phyloP scores from a whole-genome alignment of 179 eudicot genomes.

The Spergularia azorica region DNA sequence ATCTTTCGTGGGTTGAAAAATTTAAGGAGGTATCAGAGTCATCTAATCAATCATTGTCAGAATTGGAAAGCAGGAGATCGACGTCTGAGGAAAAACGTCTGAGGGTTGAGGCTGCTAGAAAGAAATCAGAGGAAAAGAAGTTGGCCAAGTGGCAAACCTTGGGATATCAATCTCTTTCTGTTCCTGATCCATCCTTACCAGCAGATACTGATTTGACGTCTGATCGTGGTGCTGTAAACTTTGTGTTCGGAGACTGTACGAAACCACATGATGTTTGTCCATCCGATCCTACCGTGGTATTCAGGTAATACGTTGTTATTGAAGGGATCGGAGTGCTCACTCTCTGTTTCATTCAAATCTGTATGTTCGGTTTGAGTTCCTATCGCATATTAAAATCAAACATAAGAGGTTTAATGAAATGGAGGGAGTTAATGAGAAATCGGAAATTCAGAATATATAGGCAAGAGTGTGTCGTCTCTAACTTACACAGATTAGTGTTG shows the following conservation, averaged over 20 bases:
- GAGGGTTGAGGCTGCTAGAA: conserved; percentile 68
- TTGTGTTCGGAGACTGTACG: conserved; percentile 95
- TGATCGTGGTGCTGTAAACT: conserved; percentile 72
- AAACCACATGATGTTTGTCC: conserved; percentile 55
- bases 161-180: conserved; percentile 75
- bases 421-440: not conserved
- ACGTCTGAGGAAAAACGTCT: conserved; percentile 58
- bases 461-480: not conserved
- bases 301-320: conserved; percentile 50
- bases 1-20: conserved; percentile 83
- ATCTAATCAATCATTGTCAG: conserved; percentile 36
- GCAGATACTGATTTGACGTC: conserved; percentile 49
- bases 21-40: conserved; percentile 59
- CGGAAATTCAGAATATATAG: not conserved
- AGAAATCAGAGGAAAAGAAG: conserved; percentile 79
- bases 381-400: too few relatives aligned
- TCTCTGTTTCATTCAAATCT: too few relatives aligned
- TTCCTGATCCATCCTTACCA: conserved; percentile 49
- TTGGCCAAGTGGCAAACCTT: conserved; percentile 81
- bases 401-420: too few relatives aligned
- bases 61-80: conserved; percentile 49
- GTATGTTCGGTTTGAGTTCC: too few relatives aligned
- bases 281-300: conserved; percentile 65
- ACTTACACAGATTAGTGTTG: not conserved
- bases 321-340: not conserved